Conservation (phyloP, 108 stramenopile genomes). For the Phaeodactylum tricornutum region DNA sequence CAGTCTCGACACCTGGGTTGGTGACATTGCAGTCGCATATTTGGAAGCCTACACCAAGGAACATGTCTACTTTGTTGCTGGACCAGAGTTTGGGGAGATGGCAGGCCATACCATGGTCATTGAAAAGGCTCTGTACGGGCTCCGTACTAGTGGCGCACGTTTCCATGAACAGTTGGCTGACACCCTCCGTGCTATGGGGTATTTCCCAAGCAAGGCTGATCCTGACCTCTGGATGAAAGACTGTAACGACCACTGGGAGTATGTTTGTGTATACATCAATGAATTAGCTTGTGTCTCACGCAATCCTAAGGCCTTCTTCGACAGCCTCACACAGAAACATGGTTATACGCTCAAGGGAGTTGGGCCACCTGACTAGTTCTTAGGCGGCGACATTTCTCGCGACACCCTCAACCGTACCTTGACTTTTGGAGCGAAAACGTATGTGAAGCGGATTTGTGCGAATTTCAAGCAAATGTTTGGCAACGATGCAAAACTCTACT, state of each 20-base stretch:
- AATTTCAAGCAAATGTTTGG: too few species aligned
- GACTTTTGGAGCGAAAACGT: too few species aligned
- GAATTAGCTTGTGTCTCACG: slow-evolving; percentile 6
- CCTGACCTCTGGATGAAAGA: slow-evolving; percentile 24
- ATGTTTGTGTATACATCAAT: slow-evolving; percentile 17
- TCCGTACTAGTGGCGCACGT: slow-evolving; percentile 16
- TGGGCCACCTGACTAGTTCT: slow-evolving; percentile 11
- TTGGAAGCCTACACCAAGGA: slow-evolving; percentile 21
- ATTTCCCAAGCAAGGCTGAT: slow-evolving; percentile 12
- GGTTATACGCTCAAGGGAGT: slow-evolving; percentile 24
- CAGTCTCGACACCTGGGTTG: slow-evolving; percentile 20
- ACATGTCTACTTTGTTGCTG: slow-evolving; percentile 17
- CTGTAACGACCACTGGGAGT: slow-evolving; percentile 13
- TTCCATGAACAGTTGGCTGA: slow-evolving; percentile 7
- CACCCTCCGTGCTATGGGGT: background rate
- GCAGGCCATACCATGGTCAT: slow-evolving; percentile 8
- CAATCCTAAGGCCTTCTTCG: slow-evolving; percentile 12
- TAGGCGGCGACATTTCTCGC: slow-evolving; percentile 17
- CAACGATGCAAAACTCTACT: too few species aligned
- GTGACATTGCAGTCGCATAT: slow-evolving; percentile 34
- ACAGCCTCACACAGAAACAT: background rate
- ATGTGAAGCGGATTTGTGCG: too few species aligned
- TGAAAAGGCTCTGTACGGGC: slow-evolving; percentile 30
- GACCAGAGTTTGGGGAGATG: slow-evolving; percentile 25
- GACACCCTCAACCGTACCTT: too few species aligned